Evolutionary conservation across 257 asterid genomes (phyloP), one percentile per base, ranked within the genome.

Genomic region (Nicotiana knightiana): DNA sequence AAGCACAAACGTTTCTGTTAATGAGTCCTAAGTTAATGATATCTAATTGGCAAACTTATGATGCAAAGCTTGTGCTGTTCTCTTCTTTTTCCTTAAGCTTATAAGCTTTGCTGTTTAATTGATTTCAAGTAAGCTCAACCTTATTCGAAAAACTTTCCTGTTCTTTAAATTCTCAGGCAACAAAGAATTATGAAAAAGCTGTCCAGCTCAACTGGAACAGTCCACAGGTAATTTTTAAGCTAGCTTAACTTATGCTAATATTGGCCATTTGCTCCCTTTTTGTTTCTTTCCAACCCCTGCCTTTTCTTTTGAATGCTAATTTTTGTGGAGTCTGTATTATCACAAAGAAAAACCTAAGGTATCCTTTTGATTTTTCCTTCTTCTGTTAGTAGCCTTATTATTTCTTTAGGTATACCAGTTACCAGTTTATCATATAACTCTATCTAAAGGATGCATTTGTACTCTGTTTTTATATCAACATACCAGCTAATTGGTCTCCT

Each of bases 191-290:
- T 78, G 98, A 94, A 82, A 96, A 92, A 87, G 98, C 99, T 62
- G 98, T 96, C 67, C 94, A 94, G 84, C 99, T 96, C 85, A 94
- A 93, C 81, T 96, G 99, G 99, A 96, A 96, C 89, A 96, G 98
- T 88, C 98, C 98, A 79, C 99, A 94, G 98, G 99, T 96, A 90
- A 87, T 30, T 86, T 55, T 66, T 79, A 15, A 53, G 80, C 82
- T 76, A 66, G 73, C 68, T 33, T 39, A 61, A 79, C 77, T 86
- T 35, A 53, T 75, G 26, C 35, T 73, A 35, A 80, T 75, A 51
- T 26, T 75, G 46, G 9, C 80, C 53, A 75, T 28, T 2, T 26
- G 16, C 28, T 75, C 28, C 39, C 61, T 26, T 12, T 51, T 75
- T 15, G 54, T 28, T 28, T 24, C 17, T 48, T 51, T 26, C 63